These are phyloP conservation scores for Fraxinus angustifolia DNA, from an alignment of 305 asterid species.

Conservation along the genomic window DNA sequence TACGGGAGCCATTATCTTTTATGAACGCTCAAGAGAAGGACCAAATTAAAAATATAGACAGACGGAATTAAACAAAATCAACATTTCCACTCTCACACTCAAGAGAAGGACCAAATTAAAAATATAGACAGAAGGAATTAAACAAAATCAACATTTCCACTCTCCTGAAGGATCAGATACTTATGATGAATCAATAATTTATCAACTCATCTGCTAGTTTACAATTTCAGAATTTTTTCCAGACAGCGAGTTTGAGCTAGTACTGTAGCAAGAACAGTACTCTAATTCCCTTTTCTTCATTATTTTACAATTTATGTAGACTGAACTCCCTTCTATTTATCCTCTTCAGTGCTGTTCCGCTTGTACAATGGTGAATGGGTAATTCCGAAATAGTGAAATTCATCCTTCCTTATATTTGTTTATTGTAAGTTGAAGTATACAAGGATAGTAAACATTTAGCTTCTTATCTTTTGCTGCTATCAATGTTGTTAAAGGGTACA, in stretches of 20 bases:
- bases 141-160: not conserved
- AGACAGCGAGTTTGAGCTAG: not conserved
- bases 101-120: not conserved
- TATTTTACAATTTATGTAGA: not conserved
- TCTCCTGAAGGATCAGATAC: not conserved
- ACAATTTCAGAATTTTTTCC: not conserved
- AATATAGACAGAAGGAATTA: not conserved
- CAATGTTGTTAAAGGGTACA: not conserved
- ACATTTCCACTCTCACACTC: not conserved
- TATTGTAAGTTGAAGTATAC: not conserved
- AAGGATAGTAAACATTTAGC: not conserved
- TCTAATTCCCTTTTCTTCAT: not conserved
- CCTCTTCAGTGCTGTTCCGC: not conserved
- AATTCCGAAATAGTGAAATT: not conserved
- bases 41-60: not conserved
- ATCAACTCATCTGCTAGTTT: not conserved
- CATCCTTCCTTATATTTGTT: not conserved
- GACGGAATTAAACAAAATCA: not conserved
- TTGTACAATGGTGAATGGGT: not conserved
- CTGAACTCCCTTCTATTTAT: not conserved
- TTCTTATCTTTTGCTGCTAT: not conserved
- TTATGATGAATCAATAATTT: not conserved
- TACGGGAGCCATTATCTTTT: not conserved
- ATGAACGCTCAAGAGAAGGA: not conserved
- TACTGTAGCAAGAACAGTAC: not conserved